Percentiles rank a stretch among this genome's conserved stretches.
phyloP scores from a whole-genome alignment of 495 filamentous ascomycete genomes.

The Xylaria bambusicola region DNA sequence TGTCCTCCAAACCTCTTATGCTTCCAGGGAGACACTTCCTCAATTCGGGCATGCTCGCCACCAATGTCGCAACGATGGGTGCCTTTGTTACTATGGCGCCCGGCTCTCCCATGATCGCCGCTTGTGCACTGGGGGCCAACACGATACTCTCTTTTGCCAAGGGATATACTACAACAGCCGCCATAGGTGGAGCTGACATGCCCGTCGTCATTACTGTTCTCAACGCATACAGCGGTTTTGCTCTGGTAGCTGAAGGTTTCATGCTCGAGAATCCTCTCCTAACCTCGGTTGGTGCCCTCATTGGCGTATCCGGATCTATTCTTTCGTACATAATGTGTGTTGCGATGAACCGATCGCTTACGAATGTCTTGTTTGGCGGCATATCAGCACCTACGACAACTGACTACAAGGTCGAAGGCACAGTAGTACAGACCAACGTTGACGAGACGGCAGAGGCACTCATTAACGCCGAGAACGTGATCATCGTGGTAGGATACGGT shows the following conservation, averaged over 20 bases:
- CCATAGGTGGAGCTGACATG: constrained; percentile 86
- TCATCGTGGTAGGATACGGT: constrained; percentile 82
- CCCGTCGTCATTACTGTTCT: constrained; percentile 84
- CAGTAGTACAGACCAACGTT: constrained; percentile 68
- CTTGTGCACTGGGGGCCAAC: constrained; percentile 69
- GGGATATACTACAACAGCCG: constrained; percentile 77
- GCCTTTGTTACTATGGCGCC: constrained; percentile 76
- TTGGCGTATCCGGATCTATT: constrained; percentile 79
- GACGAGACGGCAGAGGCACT: constrained; percentile 75
- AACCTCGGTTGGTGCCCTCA: constrained; percentile 76
- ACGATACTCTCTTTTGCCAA: constrained; percentile 76
- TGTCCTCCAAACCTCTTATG: constrained; percentile 70
- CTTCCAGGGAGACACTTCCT: constrained; percentile 69
- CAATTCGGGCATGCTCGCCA: constrained; percentile 68
- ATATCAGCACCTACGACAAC: constrained; percentile 60
- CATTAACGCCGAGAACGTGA: constrained; percentile 70
- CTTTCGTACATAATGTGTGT: constrained; percentile 81
- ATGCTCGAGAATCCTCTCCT: constrained; percentile 84
- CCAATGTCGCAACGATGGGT: constrained; percentile 76
- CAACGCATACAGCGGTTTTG: constrained; percentile 84
- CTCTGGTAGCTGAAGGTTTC: constrained; percentile 78
- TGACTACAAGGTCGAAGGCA: constrained; percentile 73
- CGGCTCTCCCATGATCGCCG: constrained; percentile 70
- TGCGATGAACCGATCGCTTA: constrained; percentile 79
- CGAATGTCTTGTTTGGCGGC: constrained; percentile 81